phyloP scores from a whole-genome alignment of 2,329 filamentous ascomycete species.

The Bipolaris victoriae region DNA sequence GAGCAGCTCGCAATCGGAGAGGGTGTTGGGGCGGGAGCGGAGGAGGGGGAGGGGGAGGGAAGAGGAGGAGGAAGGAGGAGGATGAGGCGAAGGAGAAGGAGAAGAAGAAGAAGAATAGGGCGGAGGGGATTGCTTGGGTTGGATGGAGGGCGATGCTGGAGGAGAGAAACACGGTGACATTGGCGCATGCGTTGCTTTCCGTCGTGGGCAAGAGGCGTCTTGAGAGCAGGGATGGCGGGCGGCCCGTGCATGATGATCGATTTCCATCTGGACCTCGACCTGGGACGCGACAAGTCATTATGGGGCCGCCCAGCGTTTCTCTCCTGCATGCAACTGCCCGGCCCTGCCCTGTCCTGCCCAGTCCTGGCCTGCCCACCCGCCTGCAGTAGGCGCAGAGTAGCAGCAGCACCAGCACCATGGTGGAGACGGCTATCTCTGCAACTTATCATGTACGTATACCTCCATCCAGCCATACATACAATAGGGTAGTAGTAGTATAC shows the following conservation, averaged over 20 bases:
- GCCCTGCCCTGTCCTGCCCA: not conserved
- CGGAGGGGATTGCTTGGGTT: not conserved
- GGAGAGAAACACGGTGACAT: slow-evolving; percentile 22
- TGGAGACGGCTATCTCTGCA: too few relatives aligned
- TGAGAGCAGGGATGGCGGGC: not conserved
- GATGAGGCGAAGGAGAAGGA: not conserved
- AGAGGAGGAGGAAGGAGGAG: too few relatives aligned
- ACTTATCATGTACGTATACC: too few relatives aligned
- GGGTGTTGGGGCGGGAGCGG: not conserved
- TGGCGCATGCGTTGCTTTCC: slow-evolving; percentile 13
- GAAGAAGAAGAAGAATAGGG: not conserved
- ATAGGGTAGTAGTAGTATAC: too few relatives aligned
- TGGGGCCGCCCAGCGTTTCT: not conserved
- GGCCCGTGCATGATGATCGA: slow-evolving; percentile 12
- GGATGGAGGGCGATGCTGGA: slow-evolving; percentile 8
- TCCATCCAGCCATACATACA: too few relatives aligned
- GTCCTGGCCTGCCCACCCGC: not conserved
- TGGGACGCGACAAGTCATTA: slow-evolving; percentile 10
- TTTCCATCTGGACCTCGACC: slow-evolving; percentile 10
- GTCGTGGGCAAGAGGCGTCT: slow-evolving; percentile 12
- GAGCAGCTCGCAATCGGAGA: slow-evolving; percentile 18
- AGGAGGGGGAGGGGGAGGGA: not conserved
- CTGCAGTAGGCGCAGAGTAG: not conserved
- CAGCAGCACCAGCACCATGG: too few relatives aligned
- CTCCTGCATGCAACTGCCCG: not conserved